Conservation (phyloP, 441 rosid genomes). For the Pelargonium exstipulatum region DNA sequence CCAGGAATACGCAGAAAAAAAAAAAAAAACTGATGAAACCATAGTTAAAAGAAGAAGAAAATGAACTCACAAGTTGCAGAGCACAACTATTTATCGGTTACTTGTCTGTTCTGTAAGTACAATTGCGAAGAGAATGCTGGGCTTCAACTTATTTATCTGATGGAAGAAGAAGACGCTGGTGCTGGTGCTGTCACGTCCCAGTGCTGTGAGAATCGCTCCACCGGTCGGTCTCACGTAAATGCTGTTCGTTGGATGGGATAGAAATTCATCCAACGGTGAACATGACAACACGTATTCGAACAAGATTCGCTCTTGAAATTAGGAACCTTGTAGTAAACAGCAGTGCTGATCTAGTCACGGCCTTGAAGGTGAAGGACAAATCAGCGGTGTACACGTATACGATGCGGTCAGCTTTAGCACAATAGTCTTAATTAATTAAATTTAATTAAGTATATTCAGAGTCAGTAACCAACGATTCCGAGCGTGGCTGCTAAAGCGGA, state of each 20-base stretch:
- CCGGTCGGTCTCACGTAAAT: neutral
- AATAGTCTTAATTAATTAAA: too few species aligned
- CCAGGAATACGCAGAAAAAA: neutral
- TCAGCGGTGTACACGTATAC: neutral
- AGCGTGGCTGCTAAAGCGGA: too few species aligned
- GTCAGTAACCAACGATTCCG: too few species aligned
- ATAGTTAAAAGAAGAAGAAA: neutral
- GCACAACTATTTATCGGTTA: neutral
- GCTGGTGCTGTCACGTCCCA: neutral
- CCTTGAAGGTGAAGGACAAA: neutral
- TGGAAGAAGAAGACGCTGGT: slow-evolving; percentile 18
- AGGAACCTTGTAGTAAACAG: neutral
- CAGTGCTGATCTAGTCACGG: slow-evolving; percentile 2
- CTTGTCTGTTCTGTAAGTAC: neutral
- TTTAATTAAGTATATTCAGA: too few species aligned
- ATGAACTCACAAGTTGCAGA: neutral
- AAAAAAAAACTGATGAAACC: neutral
- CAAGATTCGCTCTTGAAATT: slow-evolving; percentile 13
- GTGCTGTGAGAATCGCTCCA: too few species aligned
- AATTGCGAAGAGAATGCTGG: neutral
- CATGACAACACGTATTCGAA: neutral
- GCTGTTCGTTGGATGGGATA: slow-evolving; percentile 30
- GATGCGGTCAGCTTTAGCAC: too few species aligned
- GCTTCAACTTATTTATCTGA: neutral
- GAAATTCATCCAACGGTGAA: slow-evolving; percentile 27